Evolutionary conservation across 352 stramenopile genomes (phyloP).

Genomic region (Phytopythium boreale): DNA sequence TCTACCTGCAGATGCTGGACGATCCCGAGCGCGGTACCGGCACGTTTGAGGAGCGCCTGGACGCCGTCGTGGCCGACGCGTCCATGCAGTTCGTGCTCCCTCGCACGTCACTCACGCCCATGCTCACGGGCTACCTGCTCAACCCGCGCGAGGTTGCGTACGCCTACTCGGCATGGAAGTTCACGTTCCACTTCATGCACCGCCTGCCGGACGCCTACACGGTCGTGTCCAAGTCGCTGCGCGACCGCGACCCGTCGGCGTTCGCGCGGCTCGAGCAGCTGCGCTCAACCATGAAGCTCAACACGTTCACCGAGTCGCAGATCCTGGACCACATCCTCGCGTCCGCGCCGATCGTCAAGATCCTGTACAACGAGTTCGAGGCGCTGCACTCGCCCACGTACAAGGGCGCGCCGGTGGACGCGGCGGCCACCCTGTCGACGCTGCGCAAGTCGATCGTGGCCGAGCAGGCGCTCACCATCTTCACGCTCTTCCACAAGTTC

Average conservation of each 20-base stretch:
- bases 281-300: conserved; percentile 81
- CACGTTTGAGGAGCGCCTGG: conserved; percentile 67
- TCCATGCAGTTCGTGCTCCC: conserved; percentile 85
- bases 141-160: conserved; percentile 81
- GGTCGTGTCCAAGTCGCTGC: conserved; percentile 75
- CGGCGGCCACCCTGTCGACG: conserved; percentile 52
- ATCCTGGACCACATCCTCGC: conserved; percentile 85
- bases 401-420: conserved; percentile 32
- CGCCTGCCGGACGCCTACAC: conserved; percentile 77
- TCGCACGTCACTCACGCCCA: conserved; percentile 78
- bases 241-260: conserved; percentile 67
- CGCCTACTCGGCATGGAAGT: conserved; percentile 85
- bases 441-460: conserved; percentile 73
- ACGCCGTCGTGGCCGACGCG: conserved; percentile 59
- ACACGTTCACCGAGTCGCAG: conserved; percentile 86
- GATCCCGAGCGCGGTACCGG: conserved; percentile 42
- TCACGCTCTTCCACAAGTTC: conserved; percentile 82
- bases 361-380: conserved; percentile 79
- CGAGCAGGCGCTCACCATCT: conserved; percentile 76
- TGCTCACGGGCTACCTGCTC: conserved; percentile 74
- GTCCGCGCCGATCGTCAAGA: conserved; percentile 64
- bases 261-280: conserved; percentile 78
- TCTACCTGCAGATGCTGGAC: conserved; percentile 80
- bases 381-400: conserved; percentile 53
- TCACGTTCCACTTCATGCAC: conserved; percentile 88